Evolutionary conservation across 2,329 filamentous ascomycete genomes (phyloP), one percentile per base, ranked within the genome.

Genomic region (Fusarium dimerum): DNA sequence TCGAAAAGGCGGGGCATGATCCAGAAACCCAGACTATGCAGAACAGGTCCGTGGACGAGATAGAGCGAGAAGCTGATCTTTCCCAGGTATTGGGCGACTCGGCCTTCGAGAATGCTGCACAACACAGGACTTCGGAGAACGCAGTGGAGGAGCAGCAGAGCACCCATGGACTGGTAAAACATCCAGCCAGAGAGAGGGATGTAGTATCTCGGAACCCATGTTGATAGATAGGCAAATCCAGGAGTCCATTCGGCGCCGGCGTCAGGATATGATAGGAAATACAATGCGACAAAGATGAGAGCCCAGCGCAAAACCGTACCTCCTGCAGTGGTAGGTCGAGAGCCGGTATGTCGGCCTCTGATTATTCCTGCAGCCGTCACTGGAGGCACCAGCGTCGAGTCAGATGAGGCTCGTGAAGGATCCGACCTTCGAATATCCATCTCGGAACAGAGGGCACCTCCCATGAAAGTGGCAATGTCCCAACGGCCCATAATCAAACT

Each of bases 11-110:
- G 58, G 6, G 73, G 73, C 72, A 75, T 74, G 41, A 90, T 45
- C 54, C 85, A 76, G 65, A 89, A 84, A 39, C 84, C 85, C 5
- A 87, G 54, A 2, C 76, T 76, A 73, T 78, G 81, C 5, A 88
- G 67, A 1, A 88, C 69, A 0, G 84, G 84, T 0, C 84, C 85
- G 61, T 75, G 73, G 6, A 75, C 63, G 5, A 75, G 70, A 51
- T 75, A 75, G n/a, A 75, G 59, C 2, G 71, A 73, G 62, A 75
- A 75, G 53, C 71, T 74, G 51, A 75, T 63, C 43, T 63, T 67
- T 12, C 73, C 73, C 0, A 75, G 63, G 43, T 75, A 73, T 51
- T 74, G 73, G 11, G 71, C 61, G 6, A 65, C 32, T 0, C 51
- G 56, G 6, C 61, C 59, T 45, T 74, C 72, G 3, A 75, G 60